Evolutionary conservation across 352 stramenopile species (phyloP).

Genomic region (Albugo laibachii): DNA sequence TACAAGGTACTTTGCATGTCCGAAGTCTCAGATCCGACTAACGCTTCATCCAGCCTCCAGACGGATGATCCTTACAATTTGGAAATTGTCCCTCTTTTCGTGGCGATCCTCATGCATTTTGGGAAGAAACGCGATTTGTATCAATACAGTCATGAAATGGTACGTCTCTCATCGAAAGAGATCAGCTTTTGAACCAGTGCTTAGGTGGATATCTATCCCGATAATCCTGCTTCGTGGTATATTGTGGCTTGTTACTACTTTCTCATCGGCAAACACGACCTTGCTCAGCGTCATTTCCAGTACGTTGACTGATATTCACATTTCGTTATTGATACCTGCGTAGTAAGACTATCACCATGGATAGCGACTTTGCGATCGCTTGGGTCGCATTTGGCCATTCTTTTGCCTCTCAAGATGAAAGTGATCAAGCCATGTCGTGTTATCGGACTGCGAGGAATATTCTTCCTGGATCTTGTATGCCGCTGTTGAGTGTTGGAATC

Average conservation of each 20-base stretch:
- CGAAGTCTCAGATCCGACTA: background rate
- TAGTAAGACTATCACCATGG: conserved; percentile 81
- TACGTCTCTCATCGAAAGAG: conserved; percentile 7
- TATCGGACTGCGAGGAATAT: conserved; percentile 90
- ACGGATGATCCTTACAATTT: conserved; percentile 63
- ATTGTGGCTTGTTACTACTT: conserved; percentile 94
- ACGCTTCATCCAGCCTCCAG: conserved; percentile 24
- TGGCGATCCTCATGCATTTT: conserved; percentile 83
- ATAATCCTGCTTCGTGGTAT: conserved; percentile 88
- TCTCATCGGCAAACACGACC: conserved; percentile 84
- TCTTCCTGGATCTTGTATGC: conserved; percentile 84
- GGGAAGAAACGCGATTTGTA: conserved; percentile 89
- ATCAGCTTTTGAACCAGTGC: background rate
- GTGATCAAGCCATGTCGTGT: conserved; percentile 92
- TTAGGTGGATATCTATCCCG: conserved; percentile 86
- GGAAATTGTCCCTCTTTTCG: conserved; percentile 59
- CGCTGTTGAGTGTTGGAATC: conserved; percentile 93
- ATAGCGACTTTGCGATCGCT: conserved; percentile 84
- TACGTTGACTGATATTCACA: conserved; percentile 11
- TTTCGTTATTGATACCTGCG: background rate
- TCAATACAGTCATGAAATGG: conserved; percentile 89
- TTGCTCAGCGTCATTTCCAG: conserved; percentile 93
- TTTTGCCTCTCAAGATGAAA: conserved; percentile 95
- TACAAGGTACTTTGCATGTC: conserved; percentile 19
- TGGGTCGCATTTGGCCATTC: conserved; percentile 95